Percentiles rank a stretch among this genome's conserved stretches.
phyloP scores from a whole-genome alignment of 2,329 filamentous ascomycete genomes.

The Blastomyces silverae region DNA sequence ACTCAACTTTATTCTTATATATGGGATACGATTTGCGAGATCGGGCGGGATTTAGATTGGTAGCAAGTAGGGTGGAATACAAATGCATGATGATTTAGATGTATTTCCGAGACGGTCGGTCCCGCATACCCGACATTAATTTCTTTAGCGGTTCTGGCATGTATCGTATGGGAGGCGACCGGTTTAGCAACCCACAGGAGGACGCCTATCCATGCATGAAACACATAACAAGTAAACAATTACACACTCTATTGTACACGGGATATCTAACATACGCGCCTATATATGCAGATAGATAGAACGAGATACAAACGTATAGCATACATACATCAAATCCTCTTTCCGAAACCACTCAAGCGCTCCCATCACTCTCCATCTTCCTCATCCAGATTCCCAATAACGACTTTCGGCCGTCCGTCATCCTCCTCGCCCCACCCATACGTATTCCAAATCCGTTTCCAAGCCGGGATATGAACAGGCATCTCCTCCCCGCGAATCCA shows the following conservation, averaged over 20 bases:
- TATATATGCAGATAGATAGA: slow-evolving; percentile 6
- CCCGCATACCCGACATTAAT: background rate
- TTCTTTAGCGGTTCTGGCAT: background rate
- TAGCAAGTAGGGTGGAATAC: background rate
- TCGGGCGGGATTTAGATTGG: background rate
- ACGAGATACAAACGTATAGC: background rate
- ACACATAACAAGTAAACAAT: slow-evolving; percentile 12
- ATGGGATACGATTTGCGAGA: background rate
- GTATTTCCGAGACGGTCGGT: too few species aligned
- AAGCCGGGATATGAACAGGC: slow-evolving; percentile 32
- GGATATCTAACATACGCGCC: slow-evolving; percentile 1
- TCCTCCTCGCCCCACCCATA: slow-evolving; percentile 40
- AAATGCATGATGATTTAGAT: background rate
- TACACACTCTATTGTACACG: slow-evolving; percentile 14
- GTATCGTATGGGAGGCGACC: background rate
- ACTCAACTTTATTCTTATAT: background rate
- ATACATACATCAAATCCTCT: background rate
- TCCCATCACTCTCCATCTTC: slow-evolving; percentile 25
- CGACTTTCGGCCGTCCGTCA: slow-evolving; percentile 35
- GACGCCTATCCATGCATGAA: background rate
- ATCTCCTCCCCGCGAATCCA: slow-evolving; percentile 60
- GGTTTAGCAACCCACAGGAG: background rate
- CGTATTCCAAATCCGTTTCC: slow-evolving; percentile 37
- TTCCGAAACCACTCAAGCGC: background rate
- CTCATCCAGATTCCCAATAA: slow-evolving; percentile 37